Conservation (phyloP, 768 basidiomycete species). For the Cystoderma amianthinum region DNA sequence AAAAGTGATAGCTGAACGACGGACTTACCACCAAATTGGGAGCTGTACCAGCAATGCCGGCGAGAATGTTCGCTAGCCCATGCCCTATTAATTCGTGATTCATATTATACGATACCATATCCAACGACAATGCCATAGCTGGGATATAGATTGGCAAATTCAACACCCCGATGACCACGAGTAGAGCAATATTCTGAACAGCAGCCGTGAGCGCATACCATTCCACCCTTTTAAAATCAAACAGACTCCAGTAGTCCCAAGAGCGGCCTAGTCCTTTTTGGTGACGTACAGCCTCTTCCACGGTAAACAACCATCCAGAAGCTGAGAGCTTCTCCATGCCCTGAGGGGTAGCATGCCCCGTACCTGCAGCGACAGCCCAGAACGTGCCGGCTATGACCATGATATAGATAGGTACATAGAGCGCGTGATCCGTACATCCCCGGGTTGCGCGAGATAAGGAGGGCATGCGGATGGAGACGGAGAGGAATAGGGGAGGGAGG, state of each 20-base stretch:
- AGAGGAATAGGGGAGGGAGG: slow-evolving; percentile 12
- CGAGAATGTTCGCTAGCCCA: too few relatives aligned
- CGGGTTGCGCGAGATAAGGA: slow-evolving; percentile 9
- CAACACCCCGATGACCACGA: slow-evolving; percentile 16
- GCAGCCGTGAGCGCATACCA: slow-evolving; percentile 14
- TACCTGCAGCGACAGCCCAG: slow-evolving; percentile 9
- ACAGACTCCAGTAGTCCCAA: slow-evolving; percentile 17
- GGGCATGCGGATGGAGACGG: slow-evolving; percentile 9
- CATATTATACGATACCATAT: slow-evolving; percentile 16
- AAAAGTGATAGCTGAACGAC: not conserved
- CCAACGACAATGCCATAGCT: slow-evolving; percentile 13
- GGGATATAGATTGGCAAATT: slow-evolving; percentile 17
- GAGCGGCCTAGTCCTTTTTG: slow-evolving; percentile 7
- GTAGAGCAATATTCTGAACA: slow-evolving; percentile 11
- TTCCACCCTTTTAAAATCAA: slow-evolving; percentile 14
- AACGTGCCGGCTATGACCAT: slow-evolving; percentile 11
- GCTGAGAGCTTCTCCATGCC: slow-evolving; percentile 2
- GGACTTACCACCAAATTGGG: too few relatives aligned
- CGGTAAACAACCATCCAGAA: slow-evolving; percentile 14
- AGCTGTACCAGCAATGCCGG: too few relatives aligned
- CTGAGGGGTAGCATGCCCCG: slow-evolving; percentile 1
- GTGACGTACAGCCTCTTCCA: slow-evolving; percentile 6
- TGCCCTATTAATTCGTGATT: slow-evolving; percentile 16
- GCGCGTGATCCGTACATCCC: slow-evolving; percentile 10
- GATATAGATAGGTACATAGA: slow-evolving; percentile 12